Evolutionary conservation across 192 early-diverging fungal species (phyloP), one percentile per base, ranked within the genome.

Genomic region (Dissophora globulifera): DNA sequence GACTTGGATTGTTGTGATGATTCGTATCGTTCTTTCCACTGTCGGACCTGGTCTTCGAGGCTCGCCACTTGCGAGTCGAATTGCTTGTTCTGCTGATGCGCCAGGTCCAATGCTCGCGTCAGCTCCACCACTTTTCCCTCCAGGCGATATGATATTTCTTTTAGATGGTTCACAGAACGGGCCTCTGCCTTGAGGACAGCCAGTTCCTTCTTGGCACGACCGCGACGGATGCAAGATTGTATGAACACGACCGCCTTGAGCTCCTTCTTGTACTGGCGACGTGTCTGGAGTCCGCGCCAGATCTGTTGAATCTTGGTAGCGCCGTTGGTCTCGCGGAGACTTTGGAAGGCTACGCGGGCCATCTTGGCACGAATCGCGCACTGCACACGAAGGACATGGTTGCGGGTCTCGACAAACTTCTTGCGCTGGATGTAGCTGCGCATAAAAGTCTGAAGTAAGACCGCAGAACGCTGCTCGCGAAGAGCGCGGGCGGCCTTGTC

Each of bases 121-220:
- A 99, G 84, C 78, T 95, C 94, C 70, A 98, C 90, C 57, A 99
- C 93, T 86, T 97, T 98, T 84, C 87, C 90, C 81, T 99, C 98
- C 4, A 99, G 83, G 82, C 91, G 91, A 79, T 94, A 94, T 31
- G 96, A 95, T 30, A 91, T 88, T 63, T 98, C 93, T 84, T 98
- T 94, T 78, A 96, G 90, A 63, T 98, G 97, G 58, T 88, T 91
- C 16, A 95, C 93, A 46, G 93, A 95, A 51, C 92, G 83, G 30
- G 92, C 91, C 82, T 99, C 98, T 26, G 89, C 85, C 78, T 93
- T 91, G 61, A 93, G 81, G 33, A 71, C 67, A 47, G 85, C 83
- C 50, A 96, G 79, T 68, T 88, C 87, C 54, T 86, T 86, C 50
- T 87, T 80, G 32, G 96, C 96, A 23, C 62, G 69, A 16, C 83